Percentiles rank a stretch among this genome's conserved stretches.
Evolutionary conservation across 2,329 filamentous ascomycete genomes (phyloP).

Genomic region (Colletotrichum lentis): DNA sequence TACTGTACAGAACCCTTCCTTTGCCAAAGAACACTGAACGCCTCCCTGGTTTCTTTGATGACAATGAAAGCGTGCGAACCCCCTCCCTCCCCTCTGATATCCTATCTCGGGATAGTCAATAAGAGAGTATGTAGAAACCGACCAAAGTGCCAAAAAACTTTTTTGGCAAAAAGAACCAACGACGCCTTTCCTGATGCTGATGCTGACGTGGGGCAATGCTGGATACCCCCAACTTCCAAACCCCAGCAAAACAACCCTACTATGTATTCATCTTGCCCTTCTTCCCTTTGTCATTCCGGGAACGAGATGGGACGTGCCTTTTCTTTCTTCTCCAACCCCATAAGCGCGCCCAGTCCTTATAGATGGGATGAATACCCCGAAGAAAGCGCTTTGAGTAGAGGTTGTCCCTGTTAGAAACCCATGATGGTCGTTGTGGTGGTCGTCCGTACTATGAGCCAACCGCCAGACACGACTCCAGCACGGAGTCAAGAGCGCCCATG

Average conservation of each 20-base stretch:
- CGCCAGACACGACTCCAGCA: conserved; percentile 65
- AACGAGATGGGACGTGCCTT: background rate
- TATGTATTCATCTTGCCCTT: background rate
- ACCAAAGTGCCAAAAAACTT: background rate
- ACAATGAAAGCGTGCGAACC: conserved; percentile 13
- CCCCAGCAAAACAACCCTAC: background rate
- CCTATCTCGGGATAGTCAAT: conserved; percentile 4
- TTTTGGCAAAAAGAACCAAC: conserved; percentile 7
- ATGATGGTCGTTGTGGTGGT: conserved; percentile 9
- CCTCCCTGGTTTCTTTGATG: conserved; percentile 18
- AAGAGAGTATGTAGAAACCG: background rate
- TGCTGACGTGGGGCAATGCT: conserved; percentile 22
- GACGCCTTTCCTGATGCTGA: conserved; percentile 35
- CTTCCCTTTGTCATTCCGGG: background rate
- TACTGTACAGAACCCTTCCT: conserved; percentile 36
- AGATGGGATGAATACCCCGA: conserved; percentile 14
- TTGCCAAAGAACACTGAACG: conserved; percentile 29
- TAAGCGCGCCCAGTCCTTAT: conserved; percentile 22
- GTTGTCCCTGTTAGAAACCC: conserved; percentile 17
- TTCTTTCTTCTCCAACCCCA: conserved; percentile 29
- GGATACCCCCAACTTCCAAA: conserved; percentile 1
- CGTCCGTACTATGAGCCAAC: conserved; percentile 49
- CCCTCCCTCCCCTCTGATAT: background rate
- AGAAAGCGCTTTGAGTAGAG: conserved; percentile 29
- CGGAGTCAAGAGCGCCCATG: conserved; percentile 60